A percentile compares a stretch with the other conserved stretches of the same genome.
Evolutionary conservation across 345 rosid species (phyloP).

Genomic region (Psidium friedrichsthalianum): DNA sequence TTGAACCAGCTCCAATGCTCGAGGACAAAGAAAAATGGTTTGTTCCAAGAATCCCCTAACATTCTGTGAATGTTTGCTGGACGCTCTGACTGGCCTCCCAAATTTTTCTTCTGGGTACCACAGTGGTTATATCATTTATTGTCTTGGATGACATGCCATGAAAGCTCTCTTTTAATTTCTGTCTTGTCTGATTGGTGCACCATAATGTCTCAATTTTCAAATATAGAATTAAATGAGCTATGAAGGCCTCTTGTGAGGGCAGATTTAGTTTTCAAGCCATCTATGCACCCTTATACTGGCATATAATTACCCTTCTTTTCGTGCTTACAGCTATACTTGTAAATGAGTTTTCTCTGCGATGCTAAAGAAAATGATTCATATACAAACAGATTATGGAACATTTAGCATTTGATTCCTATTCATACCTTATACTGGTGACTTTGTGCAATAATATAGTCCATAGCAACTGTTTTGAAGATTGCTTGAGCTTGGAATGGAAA

Average conservation of each 20-base stretch:
- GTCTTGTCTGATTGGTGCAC: not conserved
- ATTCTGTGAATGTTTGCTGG: not conserved
- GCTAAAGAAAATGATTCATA: not conserved
- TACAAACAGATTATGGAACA: not conserved
- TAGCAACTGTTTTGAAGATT: not conserved
- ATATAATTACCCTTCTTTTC: not conserved
- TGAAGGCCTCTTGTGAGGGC: not conserved
- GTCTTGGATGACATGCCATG: not conserved
- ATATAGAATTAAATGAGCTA: not conserved
- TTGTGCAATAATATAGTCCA: not conserved
- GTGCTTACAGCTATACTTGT: not conserved
- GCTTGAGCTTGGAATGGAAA: not conserved
- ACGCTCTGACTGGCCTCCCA: not conserved
- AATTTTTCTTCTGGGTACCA: not conserved
- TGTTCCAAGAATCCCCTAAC: conserved; percentile 2
- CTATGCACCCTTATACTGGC: not conserved
- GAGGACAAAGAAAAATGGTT: conserved; percentile 99
- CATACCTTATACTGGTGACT: not conserved
- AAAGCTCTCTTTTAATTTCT: not conserved
- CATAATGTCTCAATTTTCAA: not conserved
- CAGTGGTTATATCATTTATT: not conserved
- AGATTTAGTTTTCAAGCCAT: not conserved
- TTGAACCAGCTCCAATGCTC: conserved; percentile 99
- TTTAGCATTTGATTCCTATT: not conserved
- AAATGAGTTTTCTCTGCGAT: not conserved